Base-by-base conservation (phyloP, 2,329 filamentous ascomycete genomes). In the Xylariaceae sp. region DNA sequence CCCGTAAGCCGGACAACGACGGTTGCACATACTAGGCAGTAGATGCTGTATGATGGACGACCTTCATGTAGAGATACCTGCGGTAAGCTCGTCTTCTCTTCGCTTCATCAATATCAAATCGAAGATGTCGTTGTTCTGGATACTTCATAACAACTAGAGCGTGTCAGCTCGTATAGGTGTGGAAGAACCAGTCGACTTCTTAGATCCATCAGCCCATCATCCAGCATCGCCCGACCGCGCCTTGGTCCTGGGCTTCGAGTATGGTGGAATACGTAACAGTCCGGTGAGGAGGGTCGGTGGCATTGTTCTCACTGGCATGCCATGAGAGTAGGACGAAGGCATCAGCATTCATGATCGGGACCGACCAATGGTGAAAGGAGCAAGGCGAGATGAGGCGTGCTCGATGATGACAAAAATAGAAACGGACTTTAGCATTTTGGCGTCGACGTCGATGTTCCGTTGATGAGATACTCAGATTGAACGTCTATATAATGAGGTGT, bases 381-480 rank as follows among this genome's bases (percentile, higher is more conserved):
- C 49, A 23, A 54, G 42, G 34, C 10, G 23, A 53, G 34, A 30
- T 53, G 39, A 13, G 5, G 51, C 52, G 53, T 35, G 17, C n/a
- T 37, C 23, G 18, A 53, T 47, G 9, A 50, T 15, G 51, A 39
- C 44, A 49, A 62, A 62, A 62, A 62, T 63, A 63, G 59, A 59
- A 35, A 18, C 30, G 15, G 17, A 6, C 17, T 45, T 47, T 34
- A 18, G 18, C 15, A 10, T 53, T 45, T 47, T 34, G 35, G 18
- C 15, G 13, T 55, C 52, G n/a, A 18, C 35, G 18, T 58, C 4
- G 37, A 54, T 47, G 47, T 55, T 9, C 37, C 5, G 39, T 53
- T 58, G 11, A 55, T 50, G n/a, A 52, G 53, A 37, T 34, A 54
- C 18, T 23, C 56, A 55, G 42, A 13, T 17, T 39, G 15, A 30